Evolutionary conservation across 768 basidiomycete species (phyloP).

Genomic region (Russula brevipes): DNA sequence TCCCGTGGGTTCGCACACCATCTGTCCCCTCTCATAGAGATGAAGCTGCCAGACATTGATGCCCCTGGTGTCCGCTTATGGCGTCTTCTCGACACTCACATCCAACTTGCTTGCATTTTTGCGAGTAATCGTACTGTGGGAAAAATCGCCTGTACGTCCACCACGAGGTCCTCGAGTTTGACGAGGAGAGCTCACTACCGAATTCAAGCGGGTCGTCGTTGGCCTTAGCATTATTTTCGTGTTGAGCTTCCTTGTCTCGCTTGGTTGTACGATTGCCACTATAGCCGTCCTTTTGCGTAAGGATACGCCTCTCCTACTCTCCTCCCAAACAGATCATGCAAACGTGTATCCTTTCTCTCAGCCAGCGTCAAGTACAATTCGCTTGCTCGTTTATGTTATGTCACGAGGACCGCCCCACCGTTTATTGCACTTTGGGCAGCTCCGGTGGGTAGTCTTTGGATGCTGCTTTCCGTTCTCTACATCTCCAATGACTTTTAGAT

Average conservation of each 20-base stretch:
- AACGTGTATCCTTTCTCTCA: slow-evolving; percentile 17
- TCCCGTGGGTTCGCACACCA: neutral
- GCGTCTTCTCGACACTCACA: slow-evolving; percentile 31
- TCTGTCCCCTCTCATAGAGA: neutral
- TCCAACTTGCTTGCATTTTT: slow-evolving; percentile 34
- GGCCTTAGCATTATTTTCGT: slow-evolving; percentile 29
- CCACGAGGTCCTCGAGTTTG: neutral
- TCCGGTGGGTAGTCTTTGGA: slow-evolving; percentile 29
- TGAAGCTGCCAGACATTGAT: slow-evolving; percentile 34
- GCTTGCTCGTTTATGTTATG: slow-evolving; percentile 30
- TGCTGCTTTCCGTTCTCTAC: neutral
- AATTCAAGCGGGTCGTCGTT: slow-evolving; percentile 24
- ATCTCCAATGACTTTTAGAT: slow-evolving; percentile 27
- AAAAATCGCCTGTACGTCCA: slow-evolving; percentile 30
- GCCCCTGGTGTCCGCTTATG: slow-evolving; percentile 26
- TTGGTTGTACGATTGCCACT: slow-evolving; percentile 26
- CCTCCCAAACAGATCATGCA: neutral
- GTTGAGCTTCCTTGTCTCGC: slow-evolving; percentile 28
- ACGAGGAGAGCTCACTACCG: neutral
- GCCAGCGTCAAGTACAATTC: slow-evolving; percentile 28
- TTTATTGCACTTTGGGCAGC: slow-evolving; percentile 32
- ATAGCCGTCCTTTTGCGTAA: neutral
- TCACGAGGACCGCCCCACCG: slow-evolving; percentile 23
- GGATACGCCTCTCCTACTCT: neutral
- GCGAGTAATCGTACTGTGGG: slow-evolving; percentile 36